Evolutionary conservation across 2,329 filamentous ascomycete species (phyloP).

Genomic region (Gremmenia infestans): DNA sequence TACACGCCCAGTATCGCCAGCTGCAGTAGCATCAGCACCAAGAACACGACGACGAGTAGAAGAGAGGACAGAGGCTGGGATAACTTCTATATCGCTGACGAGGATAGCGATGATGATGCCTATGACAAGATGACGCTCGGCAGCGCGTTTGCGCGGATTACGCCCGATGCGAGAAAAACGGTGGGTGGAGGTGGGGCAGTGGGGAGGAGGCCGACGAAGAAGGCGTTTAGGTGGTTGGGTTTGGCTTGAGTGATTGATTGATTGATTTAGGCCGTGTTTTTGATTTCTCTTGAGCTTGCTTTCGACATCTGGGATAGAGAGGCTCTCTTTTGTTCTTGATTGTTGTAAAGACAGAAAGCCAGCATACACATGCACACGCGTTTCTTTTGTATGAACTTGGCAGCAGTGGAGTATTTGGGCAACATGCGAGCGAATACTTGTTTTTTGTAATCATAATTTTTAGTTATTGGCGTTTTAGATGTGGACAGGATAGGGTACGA

Average conservation of each 20-base stretch:
- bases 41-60: slow-evolving; percentile 10
- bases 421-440: too few species aligned
- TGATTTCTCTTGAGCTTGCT: neutral
- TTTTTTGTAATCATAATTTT: too few species aligned
- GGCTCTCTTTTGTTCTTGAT: neutral
- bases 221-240: slow-evolving; percentile 37
- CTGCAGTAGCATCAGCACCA: slow-evolving; percentile 6
- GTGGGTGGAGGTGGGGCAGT: neutral
- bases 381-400: too few species aligned
- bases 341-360: too few species aligned
- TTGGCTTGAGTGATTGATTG: slow-evolving; percentile 21
- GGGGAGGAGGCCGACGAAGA: slow-evolving; percentile 14
- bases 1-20: slow-evolving; percentile 10
- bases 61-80: slow-evolving; percentile 18
- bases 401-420: too few species aligned
- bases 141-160: slow-evolving; percentile 14
- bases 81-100: slow-evolving; percentile 29
- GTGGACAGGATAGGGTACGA: too few species aligned
- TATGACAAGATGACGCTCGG: slow-evolving; percentile 31
- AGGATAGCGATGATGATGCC: slow-evolving; percentile 31
- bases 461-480: too few species aligned
- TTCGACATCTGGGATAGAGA: neutral
- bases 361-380: too few species aligned
- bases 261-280: neutral
- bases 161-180: slow-evolving; percentile 8